Conservation (phyloP, 139 green algal genomes). For the Ettlia oleoabundans region DNA sequence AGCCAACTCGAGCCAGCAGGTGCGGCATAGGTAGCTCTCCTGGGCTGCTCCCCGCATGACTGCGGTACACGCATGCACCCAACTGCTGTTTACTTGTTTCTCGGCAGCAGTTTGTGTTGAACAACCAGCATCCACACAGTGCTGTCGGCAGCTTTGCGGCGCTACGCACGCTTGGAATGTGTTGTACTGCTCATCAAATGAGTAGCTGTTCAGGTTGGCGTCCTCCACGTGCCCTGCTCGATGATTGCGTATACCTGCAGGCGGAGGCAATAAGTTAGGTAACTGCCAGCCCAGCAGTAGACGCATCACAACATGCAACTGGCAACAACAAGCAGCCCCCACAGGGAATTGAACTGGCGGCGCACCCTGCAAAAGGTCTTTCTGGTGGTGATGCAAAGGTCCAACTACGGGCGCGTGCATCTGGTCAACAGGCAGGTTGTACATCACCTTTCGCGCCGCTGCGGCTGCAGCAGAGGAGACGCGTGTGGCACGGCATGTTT, state of each 20-base stretch:
- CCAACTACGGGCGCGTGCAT: constrained; percentile 86
- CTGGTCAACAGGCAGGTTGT: constrained; percentile 85
- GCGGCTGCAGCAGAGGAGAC: constrained; percentile 56
- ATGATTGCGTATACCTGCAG: constrained; percentile 79
- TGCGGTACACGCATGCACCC: no score
- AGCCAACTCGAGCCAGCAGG: no score
- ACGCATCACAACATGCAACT: not conserved
- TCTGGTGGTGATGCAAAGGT: constrained; percentile 52
- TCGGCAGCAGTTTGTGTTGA: no score
- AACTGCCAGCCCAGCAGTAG: not conserved
- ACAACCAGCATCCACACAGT: no score
- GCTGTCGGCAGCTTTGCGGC: no score
- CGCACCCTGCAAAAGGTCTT: not conserved
- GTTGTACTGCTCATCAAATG: constrained; percentile 94
- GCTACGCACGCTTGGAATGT: constrained; percentile 69
- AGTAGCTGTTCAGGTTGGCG: constrained; percentile 65
- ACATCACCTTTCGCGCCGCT: constrained; percentile 62
- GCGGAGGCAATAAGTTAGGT: not conserved
- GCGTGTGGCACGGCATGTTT: not conserved
- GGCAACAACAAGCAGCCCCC: not conserved
- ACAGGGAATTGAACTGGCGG: no score
- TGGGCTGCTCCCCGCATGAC: no score
- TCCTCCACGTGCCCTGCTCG: constrained; percentile 81
- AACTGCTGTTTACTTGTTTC: no score
- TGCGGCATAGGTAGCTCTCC: no score